Percentiles rank a stretch among this genome's conserved stretches.
These are phyloP conservation scores for Beauveria varroae DNA, from an alignment of 2,329 filamentous ascomycete genomes.

Conservation along the genomic window DNA sequence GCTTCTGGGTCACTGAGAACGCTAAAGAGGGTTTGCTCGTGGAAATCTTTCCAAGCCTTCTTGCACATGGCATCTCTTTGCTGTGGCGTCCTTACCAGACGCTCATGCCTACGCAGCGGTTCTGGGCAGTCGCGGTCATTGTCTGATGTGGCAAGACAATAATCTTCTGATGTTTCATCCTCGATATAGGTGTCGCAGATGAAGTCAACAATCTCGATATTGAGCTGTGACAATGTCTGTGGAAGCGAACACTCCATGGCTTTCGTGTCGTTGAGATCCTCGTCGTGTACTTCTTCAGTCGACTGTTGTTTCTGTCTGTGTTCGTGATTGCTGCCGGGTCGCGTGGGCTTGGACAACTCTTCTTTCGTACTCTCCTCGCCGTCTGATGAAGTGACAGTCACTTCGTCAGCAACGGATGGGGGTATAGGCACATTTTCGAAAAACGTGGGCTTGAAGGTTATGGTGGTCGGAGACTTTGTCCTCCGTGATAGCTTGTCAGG, in stretches of 20 bases:
- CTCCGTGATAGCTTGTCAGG: slow-evolving; percentile 28
- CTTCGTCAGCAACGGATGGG: slow-evolving; percentile 17
- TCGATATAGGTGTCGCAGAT: slow-evolving; percentile 53
- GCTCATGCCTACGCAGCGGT: slow-evolving; percentile 9
- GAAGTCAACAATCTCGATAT: slow-evolving; percentile 50
- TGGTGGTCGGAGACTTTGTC: slow-evolving; percentile 8
- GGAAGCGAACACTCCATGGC: slow-evolving; percentile 36
- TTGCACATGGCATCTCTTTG: slow-evolving; percentile 12
- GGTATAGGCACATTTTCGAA: slow-evolving; percentile 29
- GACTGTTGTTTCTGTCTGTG: background rate
- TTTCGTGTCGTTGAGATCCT: slow-evolving; percentile 17
- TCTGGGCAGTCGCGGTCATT: slow-evolving; percentile 12
- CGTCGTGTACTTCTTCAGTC: slow-evolving; percentile 9
- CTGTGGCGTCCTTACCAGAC: background rate
- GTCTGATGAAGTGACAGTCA: slow-evolving; percentile 16
- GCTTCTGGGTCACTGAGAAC: slow-evolving; percentile 51
- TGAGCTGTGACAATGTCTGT: slow-evolving; percentile 48
- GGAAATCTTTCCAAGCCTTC: slow-evolving; percentile 51
- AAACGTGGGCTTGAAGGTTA: slow-evolving; percentile 29
- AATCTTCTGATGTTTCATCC: slow-evolving; percentile 45
- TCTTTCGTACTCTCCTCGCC: slow-evolving; percentile 11
- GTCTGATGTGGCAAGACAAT: slow-evolving; percentile 33
- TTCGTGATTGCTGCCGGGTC: background rate
- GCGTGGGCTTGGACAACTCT: background rate
- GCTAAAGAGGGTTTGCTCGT: slow-evolving; percentile 57